Conservation (phyloP, 2,329 filamentous ascomycete genomes). For the Ascochyta clinopodiicola region DNA sequence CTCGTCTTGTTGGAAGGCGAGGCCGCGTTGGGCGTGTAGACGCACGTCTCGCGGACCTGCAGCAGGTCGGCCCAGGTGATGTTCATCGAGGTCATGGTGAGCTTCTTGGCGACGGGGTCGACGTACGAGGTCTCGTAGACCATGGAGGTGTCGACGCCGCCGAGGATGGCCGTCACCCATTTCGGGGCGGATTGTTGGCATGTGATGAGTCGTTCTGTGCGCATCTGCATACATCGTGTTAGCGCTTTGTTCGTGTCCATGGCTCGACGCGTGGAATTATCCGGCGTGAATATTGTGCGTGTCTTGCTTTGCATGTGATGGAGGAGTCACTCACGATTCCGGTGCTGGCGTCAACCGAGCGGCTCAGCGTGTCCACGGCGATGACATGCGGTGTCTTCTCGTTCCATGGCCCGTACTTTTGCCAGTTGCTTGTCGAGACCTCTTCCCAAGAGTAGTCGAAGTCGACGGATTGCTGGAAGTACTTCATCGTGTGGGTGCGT, state of each 20-base stretch:
- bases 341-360: constrained; percentile 67
- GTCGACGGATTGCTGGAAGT: constrained; percentile 87
- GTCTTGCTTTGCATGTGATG: constrained; percentile 12
- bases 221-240: constrained; percentile 57
- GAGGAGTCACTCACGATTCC: constrained; percentile 65
- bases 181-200: constrained; percentile 73
- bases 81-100: constrained; percentile 97
- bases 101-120: constrained; percentile 79
- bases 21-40: constrained; percentile 71
- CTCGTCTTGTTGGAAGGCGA: constrained; percentile 68
- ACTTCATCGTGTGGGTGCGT: constrained; percentile 72
- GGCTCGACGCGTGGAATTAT: neutral
- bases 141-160: constrained; percentile 79
- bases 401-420: constrained; percentile 99
- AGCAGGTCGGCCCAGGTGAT: constrained; percentile 91
- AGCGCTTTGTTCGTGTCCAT: constrained; percentile 4
- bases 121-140: constrained; percentile 97
- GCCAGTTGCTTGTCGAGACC: constrained; percentile 97
- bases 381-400: constrained; percentile 97
- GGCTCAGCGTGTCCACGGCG: constrained; percentile 89
- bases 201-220: constrained; percentile 73
- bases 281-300: neutral
- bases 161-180: constrained; percentile 82
- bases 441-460: constrained; percentile 99
- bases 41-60: constrained; percentile 89